phyloP scores from a whole-genome alignment of 768 basidiomycete species.

The Sarcomyxa edulis region DNA sequence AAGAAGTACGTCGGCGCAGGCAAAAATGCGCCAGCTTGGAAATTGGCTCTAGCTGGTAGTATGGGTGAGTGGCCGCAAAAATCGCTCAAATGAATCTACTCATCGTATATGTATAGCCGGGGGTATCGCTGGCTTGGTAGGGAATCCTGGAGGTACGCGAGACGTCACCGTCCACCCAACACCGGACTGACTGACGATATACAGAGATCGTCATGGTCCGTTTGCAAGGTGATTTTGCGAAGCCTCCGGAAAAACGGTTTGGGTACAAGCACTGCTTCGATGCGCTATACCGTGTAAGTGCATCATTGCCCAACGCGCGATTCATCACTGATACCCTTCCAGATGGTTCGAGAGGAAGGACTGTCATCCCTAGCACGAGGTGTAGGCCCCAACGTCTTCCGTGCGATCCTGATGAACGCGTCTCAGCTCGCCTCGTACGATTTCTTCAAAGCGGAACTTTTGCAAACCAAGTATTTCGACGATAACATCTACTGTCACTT shows the following conservation, averaged over 20 bases:
- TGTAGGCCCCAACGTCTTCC: constrained; percentile 78
- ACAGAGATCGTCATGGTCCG: constrained; percentile 77
- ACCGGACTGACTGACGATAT: too few relatives aligned
- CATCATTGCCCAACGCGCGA: not conserved
- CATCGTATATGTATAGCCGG: constrained; percentile 67
- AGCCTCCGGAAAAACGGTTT: constrained; percentile 81
- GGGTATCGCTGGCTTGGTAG: constrained; percentile 80
- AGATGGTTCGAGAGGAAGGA: constrained; percentile 91
- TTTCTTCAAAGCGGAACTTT: constrained; percentile 82
- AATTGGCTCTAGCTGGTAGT: constrained; percentile 74
- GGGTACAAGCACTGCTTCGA: constrained; percentile 90
- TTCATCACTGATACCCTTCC: not conserved
- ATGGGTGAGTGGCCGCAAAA: constrained; percentile 58
- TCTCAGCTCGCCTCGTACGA: constrained; percentile 90
- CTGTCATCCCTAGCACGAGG: constrained; percentile 70
- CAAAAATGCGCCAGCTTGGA: constrained; percentile 71
- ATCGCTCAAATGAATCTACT: constrained; percentile 6
- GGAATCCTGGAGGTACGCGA: constrained; percentile 76
- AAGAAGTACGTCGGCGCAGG: constrained; percentile 76
- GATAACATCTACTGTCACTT: constrained; percentile 86
- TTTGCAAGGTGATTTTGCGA: constrained; percentile 87
- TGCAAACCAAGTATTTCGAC: constrained; percentile 65
- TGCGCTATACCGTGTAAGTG: constrained; percentile 75
- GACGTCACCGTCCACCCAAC: too few relatives aligned
- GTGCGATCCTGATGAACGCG: constrained; percentile 87